Evolutionary conservation across 805 yeast genomes (phyloP), one percentile per base, ranked within the genome.

Genomic region (Barnettozyma salicaria): DNA sequence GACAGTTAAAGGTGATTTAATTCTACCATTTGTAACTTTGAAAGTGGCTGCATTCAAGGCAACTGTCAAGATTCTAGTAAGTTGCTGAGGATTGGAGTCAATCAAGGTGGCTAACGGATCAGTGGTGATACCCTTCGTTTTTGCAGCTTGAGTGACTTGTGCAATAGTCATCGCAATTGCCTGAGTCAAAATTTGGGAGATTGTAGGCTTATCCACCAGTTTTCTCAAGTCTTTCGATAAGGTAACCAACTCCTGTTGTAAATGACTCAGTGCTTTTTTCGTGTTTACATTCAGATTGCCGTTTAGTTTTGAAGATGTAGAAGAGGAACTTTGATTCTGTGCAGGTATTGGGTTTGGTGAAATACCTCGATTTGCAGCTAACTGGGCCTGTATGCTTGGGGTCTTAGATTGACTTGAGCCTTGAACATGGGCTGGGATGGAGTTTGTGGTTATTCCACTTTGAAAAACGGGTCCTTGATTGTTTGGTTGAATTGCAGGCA

Each of bases 111-210:
- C 77, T 43, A 84, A 63, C 5, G 92, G 89, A 50, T 83, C 82
- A 16, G 87, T 85, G 1, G 78, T 76, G 41, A 84, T 79, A 13
- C 92, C 89, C 25, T 82, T 85, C 49, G 78, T 79, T 50, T 88
- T 85, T 0, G 95, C 95, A 7, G 89, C 89, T 48, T 80, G 89
- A 41, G 83, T 81, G 8, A 84, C 90, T 56, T 84, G 92, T 9
- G 94, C 90, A 44, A 89, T 87, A 0, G 96, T 90, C 66, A 89
- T 83, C 3, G 96, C 96, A 48, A 89, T 68, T 2, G 96, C 96
- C 50, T 84, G 88, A 7, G 96, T 89, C 49, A 89, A 67, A 37
- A 88, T 77, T 41, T 78, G 84, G 0, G 96, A 84, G 34, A 90
- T 86, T 6, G 87, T 77, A 19, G 82, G 88, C 27, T 86, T 84